Evolutionary conservation across 202 grass and related monocot genomes (phyloP).

Genomic region (Setaria italica): DNA sequence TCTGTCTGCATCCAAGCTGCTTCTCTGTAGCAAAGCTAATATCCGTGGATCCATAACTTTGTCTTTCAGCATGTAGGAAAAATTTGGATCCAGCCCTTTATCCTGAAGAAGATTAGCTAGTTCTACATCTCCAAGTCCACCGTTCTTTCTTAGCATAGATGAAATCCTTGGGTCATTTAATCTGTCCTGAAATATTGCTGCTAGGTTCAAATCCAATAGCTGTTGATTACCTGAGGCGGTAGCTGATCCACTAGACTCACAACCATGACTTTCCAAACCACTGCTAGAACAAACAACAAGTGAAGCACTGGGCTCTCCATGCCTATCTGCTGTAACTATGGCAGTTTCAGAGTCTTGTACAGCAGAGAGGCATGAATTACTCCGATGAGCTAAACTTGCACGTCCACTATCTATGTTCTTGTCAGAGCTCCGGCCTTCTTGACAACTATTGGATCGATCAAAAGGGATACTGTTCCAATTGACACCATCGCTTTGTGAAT

Average conservation of each 20-base stretch:
- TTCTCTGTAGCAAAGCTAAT: constrained; percentile 91
- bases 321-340: constrained; percentile 52
- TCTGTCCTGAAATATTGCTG: constrained; percentile 87
- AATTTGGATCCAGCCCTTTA: constrained; percentile 99
- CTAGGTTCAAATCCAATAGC: constrained; percentile 85
- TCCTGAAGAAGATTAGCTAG: constrained; percentile 93
- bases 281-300: constrained; percentile 74
- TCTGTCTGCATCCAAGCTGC: constrained; percentile 96
- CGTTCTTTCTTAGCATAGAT: constrained; percentile 96
- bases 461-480: constrained; percentile 77
- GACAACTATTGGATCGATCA: constrained; percentile 95
- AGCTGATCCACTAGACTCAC: constrained; percentile 75
- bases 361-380: constrained; percentile 90
- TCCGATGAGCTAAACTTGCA: constrained; percentile 83
- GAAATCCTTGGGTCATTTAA: constrained; percentile 93
- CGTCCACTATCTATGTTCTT: constrained; percentile 79
- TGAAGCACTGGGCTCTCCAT: constrained; percentile 58
- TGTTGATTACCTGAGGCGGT: constrained; percentile 69
- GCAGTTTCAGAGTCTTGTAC: constrained; percentile 80
- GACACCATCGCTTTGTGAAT: constrained; percentile 67
- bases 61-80: constrained; percentile 98
- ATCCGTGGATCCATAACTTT: constrained; percentile 95
- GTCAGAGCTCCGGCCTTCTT: constrained; percentile 81
- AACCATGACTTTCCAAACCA: constrained; percentile 80
- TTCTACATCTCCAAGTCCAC: constrained; percentile 77